phyloP scores from a whole-genome alignment of 306 rosid genomes.

The Lathyrus sativus region DNA sequence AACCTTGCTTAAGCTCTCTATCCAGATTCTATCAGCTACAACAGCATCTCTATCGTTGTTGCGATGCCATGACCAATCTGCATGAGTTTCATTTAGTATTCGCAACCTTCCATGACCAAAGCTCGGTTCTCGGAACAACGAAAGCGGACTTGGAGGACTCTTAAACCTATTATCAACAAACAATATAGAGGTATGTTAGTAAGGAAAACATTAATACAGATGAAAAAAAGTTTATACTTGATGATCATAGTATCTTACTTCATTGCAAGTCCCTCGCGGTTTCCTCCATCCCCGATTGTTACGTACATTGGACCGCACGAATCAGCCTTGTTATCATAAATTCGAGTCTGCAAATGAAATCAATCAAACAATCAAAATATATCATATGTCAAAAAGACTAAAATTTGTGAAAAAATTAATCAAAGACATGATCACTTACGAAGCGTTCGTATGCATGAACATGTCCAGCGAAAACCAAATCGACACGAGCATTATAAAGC shows the following conservation, averaged over 20 bases:
- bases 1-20: slow-evolving; percentile 46
- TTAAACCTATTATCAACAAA: slow-evolving; percentile 41
- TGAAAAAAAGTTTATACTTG: no score
- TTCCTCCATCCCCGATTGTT: slow-evolving; percentile 78
- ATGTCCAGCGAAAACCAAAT: slow-evolving; percentile 70
- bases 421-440: slow-evolving; percentile 43
- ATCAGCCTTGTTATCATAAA: slow-evolving; percentile 55
- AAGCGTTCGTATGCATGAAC: slow-evolving; percentile 89
- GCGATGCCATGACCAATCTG: slow-evolving; percentile 84
- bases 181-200: not conserved
- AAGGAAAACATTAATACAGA: no score
- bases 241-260: slow-evolving; percentile 37
- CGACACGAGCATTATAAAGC: slow-evolving; percentile 58
- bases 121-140: slow-evolving; percentile 69
- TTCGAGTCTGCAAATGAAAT: slow-evolving; percentile 50
- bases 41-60: slow-evolving; percentile 57
- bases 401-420: not conserved
- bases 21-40: slow-evolving; percentile 60
- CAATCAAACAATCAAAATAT: not conserved
- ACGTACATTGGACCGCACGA: slow-evolving; percentile 68
- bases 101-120: slow-evolving; percentile 80
- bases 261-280: slow-evolving; percentile 73
- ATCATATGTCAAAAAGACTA: not conserved
- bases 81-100: slow-evolving; percentile 63
- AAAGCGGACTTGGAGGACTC: slow-evolving; percentile 52